Percentiles rank a stretch among this genome's conserved stretches.
Evolutionary conservation across 1,284 basidiomycete species (phyloP).

Genomic region (Trichosporon ovoides): DNA sequence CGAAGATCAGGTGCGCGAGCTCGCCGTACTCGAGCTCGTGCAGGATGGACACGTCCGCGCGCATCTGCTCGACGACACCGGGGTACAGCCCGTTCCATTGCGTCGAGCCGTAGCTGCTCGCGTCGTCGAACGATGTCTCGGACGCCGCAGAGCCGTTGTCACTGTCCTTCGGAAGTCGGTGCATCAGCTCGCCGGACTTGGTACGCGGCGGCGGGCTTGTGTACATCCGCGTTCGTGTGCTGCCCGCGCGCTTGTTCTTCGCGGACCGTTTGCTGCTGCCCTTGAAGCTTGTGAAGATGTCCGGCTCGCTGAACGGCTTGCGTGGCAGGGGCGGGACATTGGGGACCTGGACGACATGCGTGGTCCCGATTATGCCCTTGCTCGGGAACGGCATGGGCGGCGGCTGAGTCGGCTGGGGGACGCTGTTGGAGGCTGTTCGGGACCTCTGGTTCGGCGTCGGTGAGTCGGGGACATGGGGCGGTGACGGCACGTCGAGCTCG

Average conservation of each 20-base stretch:
- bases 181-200: not conserved
- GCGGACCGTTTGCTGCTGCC: not conserved
- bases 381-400: not conserved
- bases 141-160: not conserved
- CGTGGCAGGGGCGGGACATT: not conserved
- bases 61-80: not conserved
- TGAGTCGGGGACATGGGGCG: not conserved
- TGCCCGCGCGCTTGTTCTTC: not conserved
- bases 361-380: not conserved
- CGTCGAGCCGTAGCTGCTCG: not conserved
- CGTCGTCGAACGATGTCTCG: not conserved
- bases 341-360: not conserved
- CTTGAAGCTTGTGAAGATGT: constrained; percentile 3
- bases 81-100: not conserved
- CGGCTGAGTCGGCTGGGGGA: not conserved
- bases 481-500: not conserved
- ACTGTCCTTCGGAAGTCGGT: not conserved
- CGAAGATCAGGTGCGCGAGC: not conserved
- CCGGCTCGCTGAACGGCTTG: constrained; percentile 1
- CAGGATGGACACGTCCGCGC: not conserved
- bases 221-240: not conserved
- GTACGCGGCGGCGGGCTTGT: not conserved
- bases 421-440: not conserved
- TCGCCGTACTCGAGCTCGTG: not conserved
- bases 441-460: not conserved